Evolutionary conservation across 2,329 filamentous ascomycete genomes (phyloP).

Genomic region (Colletotrichum tamarilloi): DNA sequence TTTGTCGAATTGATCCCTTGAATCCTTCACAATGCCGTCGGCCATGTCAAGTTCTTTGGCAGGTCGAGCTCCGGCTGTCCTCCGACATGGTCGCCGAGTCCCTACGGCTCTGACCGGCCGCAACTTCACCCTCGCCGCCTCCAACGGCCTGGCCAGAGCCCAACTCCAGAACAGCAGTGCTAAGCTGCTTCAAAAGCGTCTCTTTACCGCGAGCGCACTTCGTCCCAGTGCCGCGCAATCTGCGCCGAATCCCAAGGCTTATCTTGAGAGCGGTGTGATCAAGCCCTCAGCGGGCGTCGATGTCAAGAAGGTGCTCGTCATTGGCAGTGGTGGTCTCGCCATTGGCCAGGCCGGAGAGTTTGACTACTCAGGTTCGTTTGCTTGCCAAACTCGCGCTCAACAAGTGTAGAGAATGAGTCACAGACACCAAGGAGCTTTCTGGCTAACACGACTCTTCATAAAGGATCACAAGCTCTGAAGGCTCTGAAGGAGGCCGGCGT

Average conservation of each 20-base stretch:
- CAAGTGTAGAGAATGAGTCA: constrained; percentile 28
- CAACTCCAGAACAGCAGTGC: constrained; percentile 46
- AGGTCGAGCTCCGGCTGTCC: constrained; percentile 67
- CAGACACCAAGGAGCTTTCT: constrained; percentile 1
- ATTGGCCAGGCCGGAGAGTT: constrained; percentile 99
- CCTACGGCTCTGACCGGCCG: constrained; percentile 57
- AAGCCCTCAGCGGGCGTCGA: constrained; percentile 83
- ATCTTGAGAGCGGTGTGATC: constrained; percentile 88
- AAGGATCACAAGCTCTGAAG: constrained; percentile 95
- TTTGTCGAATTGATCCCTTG: constrained; percentile 20
- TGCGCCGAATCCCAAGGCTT: constrained; percentile 85
- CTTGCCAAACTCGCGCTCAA: background rate
- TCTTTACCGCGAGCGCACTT: constrained; percentile 58
- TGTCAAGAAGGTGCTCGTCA: constrained; percentile 97
- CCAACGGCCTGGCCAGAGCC: constrained; percentile 46
- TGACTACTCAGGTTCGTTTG: constrained; percentile 89
- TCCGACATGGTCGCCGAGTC: constrained; percentile 65
- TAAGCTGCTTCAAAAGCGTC: constrained; percentile 55
- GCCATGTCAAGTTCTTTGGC: constrained; percentile 57
- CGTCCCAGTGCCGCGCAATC: constrained; percentile 65
- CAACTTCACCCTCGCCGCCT: constrained; percentile 53
- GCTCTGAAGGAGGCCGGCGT: constrained; percentile 96
- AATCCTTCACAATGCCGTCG: constrained; percentile 48
- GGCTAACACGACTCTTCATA: constrained; percentile 39
- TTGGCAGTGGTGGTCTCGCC: constrained; percentile 92